A percentile compares a stretch with the other conserved stretches of the same genome.
phyloP scores from a whole-genome alignment of 495 filamentous ascomycete genomes.

The Pyrenopolyporus hunteri region DNA sequence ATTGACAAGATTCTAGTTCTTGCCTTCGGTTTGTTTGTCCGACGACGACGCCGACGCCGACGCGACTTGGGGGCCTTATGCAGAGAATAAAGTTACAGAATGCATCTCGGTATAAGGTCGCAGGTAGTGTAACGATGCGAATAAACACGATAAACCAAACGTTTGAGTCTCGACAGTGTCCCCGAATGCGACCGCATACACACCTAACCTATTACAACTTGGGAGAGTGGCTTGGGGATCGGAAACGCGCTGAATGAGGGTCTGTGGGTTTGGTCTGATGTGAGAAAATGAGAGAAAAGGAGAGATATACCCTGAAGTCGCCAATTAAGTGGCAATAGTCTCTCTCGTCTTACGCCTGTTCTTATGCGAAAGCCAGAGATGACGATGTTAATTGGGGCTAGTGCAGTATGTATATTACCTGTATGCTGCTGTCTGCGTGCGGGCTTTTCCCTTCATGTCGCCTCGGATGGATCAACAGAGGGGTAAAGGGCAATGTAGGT shows the following conservation, averaged over 20 bases:
- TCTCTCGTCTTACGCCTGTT: constrained; percentile 9
- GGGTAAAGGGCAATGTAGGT: neutral
- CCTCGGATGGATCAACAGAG: constrained; percentile 21
- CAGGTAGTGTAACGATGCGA: neutral
- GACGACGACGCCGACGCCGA: neutral
- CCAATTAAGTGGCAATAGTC: constrained; percentile 10
- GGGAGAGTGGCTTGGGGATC: neutral
- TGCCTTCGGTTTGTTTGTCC: neutral
- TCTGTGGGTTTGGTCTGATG: constrained; percentile 25
- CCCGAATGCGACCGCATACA: neutral
- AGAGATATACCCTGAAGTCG: neutral
- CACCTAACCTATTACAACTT: neutral
- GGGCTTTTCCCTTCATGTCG: constrained; percentile 26
- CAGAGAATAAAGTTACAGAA: constrained; percentile 15
- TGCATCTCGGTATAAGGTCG: neutral
- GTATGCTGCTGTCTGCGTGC: constrained; percentile 20
- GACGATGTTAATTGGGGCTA: constrained; percentile 13
- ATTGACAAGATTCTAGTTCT: neutral
- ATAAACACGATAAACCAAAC: neutral
- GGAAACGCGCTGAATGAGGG: constrained; percentile 8
- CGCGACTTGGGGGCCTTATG: constrained; percentile 14
- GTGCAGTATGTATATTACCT: too few relatives aligned
- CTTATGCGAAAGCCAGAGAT: constrained; percentile 14
- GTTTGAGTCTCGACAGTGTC: neutral
- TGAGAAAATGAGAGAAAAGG: too few relatives aligned